Conservation (phyloP, 106 monocot genomes). For the Gastrodia elata region DNA sequence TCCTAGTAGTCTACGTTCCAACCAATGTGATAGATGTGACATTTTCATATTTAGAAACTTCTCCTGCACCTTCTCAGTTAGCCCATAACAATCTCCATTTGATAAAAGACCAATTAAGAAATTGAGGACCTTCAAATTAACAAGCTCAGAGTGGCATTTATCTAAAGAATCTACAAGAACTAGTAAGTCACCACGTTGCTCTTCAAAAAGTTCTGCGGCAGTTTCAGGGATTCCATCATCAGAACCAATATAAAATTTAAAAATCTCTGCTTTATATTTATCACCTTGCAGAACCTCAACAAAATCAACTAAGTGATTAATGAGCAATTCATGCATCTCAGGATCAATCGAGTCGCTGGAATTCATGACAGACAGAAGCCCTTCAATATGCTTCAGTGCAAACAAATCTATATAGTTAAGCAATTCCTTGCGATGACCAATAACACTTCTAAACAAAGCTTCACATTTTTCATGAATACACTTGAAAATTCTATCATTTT, state of each 20-base stretch:
- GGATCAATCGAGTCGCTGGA: constrained; percentile 21
- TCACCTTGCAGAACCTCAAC: constrained; percentile 48
- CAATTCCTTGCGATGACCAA: constrained; percentile 19
- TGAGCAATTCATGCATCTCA: constrained; percentile 49
- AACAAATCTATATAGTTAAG: constrained; percentile 39
- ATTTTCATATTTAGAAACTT: constrained; percentile 79
- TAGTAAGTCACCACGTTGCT: constrained; percentile 36
- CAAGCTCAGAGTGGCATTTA: constrained; percentile 54
- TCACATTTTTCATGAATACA: constrained; percentile 63
- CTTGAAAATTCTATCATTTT: constrained; percentile 54
- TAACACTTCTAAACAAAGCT: constrained; percentile 37
- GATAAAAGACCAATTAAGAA: constrained; percentile 62
- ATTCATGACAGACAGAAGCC: constrained; percentile 39
- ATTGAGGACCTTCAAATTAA: constrained; percentile 72
- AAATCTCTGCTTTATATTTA: constrained; percentile 35
- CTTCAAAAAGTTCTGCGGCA: constrained; percentile 32
- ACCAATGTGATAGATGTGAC: constrained; percentile 56
- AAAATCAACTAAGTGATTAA: constrained; percentile 36
- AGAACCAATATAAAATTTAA: constrained; percentile 47
- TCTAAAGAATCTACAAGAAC: constrained; percentile 65
- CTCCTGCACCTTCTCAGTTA: constrained; percentile 46
- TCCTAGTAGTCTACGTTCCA: constrained; percentile 66
- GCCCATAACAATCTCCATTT: constrained; percentile 32
- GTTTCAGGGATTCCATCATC: constrained; percentile 21
- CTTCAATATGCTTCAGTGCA: constrained; percentile 65